These are phyloP conservation scores for Sordaria brevicollis DNA, from an alignment of 495 filamentous ascomycete species.

Conservation along the genomic window DNA sequence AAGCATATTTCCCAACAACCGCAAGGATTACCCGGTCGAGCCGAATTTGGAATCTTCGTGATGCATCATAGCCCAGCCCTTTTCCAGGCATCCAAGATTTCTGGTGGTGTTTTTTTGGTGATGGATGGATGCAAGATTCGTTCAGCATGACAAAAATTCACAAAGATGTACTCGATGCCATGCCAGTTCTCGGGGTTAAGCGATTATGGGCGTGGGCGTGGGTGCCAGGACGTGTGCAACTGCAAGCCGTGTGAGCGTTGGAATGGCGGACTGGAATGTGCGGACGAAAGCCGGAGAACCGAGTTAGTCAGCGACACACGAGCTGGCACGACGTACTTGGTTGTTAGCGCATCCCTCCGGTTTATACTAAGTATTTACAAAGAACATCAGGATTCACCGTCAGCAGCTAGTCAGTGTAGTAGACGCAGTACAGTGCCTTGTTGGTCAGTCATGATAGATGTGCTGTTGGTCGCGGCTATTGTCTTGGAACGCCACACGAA, in stretches of 20 bases:
- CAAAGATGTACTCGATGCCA: neutral
- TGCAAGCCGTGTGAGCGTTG: neutral
- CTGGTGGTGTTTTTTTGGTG: neutral
- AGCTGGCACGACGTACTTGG: neutral
- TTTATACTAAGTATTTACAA: neutral
- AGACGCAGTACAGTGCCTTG: neutral
- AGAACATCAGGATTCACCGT: neutral
- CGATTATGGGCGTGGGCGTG: neutral
- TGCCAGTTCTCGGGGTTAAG: neutral
- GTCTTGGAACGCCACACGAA: neutral
- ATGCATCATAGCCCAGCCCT: neutral
- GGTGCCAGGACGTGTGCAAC: too few species aligned
- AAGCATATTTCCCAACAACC: neutral
- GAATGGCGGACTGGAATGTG: neutral
- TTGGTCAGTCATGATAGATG: neutral
- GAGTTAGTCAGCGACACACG: neutral
- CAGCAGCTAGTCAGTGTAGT: neutral
- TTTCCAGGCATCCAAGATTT: neutral
- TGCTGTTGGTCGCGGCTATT: neutral
- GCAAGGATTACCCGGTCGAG: neutral
- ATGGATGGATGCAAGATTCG: neutral
- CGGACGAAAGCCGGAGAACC: neutral
- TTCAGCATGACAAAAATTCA: neutral
- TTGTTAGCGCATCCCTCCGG: neutral
- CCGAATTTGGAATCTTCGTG: neutral